Conservation (phyloP, 495 filamentous ascomycete species). For the Bryoglossum gracile region DNA sequence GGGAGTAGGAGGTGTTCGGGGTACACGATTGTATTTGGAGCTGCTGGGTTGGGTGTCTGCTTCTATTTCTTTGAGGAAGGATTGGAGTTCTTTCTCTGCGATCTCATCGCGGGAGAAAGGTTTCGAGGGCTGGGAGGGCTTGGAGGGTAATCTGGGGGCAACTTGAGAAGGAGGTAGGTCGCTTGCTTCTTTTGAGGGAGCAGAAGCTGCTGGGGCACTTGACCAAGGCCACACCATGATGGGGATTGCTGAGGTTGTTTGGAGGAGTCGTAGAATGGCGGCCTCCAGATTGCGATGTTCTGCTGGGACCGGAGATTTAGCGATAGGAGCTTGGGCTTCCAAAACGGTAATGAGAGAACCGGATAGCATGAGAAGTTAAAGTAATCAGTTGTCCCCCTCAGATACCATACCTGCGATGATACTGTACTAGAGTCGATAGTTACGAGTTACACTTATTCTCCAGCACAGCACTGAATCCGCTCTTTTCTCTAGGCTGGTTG, state of each 20-base stretch:
- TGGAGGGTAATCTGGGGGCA: background rate
- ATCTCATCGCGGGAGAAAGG: constrained; percentile 45
- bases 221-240: constrained; percentile 50
- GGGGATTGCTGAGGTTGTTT: background rate
- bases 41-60: constrained; percentile 27
- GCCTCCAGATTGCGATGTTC: no score
- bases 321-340: no score
- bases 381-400: no score
- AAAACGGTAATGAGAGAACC: no score
- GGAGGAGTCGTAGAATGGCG: background rate
- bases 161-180: background rate
- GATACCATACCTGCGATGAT: no score
- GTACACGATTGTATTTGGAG: constrained; percentile 25
- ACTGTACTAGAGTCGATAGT: no score
- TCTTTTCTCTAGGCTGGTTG: no score
- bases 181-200: background rate
- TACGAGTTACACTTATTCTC: no score
- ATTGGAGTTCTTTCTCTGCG: constrained; percentile 54
- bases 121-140: background rate
- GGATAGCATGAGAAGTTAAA: no score
- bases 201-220: constrained; percentile 1
- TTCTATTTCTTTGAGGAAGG: constrained; percentile 48
- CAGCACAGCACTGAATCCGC: no score
- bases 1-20: constrained; percentile 14
- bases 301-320: no score